These are phyloP conservation scores for Vanilla planifolia DNA, from an alignment of 106 monocot species.

Conservation along the genomic window DNA sequence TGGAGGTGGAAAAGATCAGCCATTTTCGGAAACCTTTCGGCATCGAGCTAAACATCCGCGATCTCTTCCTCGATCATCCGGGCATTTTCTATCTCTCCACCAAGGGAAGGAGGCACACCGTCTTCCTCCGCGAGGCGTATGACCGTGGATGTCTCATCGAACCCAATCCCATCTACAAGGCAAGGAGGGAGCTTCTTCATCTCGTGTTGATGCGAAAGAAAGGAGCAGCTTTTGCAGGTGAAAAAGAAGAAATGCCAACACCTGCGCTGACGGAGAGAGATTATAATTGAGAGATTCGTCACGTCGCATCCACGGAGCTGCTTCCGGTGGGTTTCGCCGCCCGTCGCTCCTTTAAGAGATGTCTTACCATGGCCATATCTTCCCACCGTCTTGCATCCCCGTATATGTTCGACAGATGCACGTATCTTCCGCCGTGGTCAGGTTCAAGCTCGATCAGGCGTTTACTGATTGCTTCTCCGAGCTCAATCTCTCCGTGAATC, in stretches of 20 bases:
- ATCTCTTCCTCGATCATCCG: constrained; percentile 86
- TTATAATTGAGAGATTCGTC: no score
- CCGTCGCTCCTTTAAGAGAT: constrained; percentile 34
- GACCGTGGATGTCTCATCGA: constrained; percentile 56
- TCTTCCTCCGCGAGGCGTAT: constrained; percentile 85
- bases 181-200: constrained; percentile 56
- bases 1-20: constrained; percentile 93
- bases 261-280: no score
- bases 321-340: constrained; percentile 41
- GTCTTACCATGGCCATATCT: constrained; percentile 39
- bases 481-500: constrained; percentile 38
- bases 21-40: constrained; percentile 82
- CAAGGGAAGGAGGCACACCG: constrained; percentile 74
- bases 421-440: constrained; percentile 40
- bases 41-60: constrained; percentile 75
- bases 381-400: constrained; percentile 57
- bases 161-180: constrained; percentile 64
- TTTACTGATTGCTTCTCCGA: constrained; percentile 46
- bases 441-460: constrained; percentile 54
- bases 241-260: background rate
- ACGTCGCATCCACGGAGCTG: constrained; percentile 38
- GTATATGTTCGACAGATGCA: constrained; percentile 55
- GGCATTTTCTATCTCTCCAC: constrained; percentile 93
- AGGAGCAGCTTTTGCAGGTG: constrained; percentile 11
- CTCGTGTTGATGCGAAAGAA: constrained; percentile 53